A percentile compares a stretch with the other conserved stretches of the same genome.
Evolutionary conservation across 1,284 basidiomycete genomes (phyloP).

Genomic region (Prillingera fragicola): DNA sequence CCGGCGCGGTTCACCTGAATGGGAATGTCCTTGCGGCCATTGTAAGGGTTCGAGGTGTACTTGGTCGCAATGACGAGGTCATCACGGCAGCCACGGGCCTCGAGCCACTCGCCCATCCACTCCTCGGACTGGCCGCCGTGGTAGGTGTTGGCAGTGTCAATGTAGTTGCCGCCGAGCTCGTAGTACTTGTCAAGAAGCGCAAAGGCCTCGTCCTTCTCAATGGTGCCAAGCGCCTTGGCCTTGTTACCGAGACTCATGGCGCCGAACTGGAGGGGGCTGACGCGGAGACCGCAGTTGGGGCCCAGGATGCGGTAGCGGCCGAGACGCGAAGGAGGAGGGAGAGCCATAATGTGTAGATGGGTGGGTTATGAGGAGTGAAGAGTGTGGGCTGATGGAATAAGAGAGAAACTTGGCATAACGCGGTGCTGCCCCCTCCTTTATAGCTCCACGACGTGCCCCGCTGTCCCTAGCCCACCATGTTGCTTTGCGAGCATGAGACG

Average conservation of each 20-base stretch:
- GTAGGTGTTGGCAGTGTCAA: constrained; percentile 47
- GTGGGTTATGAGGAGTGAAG: neutral
- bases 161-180: constrained; percentile 42
- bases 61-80: constrained; percentile 30
- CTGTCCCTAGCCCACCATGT: no score
- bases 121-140: constrained; percentile 42
- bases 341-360: neutral
- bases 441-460: no score
- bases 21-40: constrained; percentile 17
- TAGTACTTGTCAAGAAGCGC: constrained; percentile 44
- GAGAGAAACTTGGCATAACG: no score
- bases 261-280: constrained; percentile 53
- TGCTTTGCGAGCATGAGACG: no score
- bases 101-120: constrained; percentile 50
- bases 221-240: constrained; percentile 39
- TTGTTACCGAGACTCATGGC: constrained; percentile 53
- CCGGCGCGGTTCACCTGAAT: constrained; percentile 43
- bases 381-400: no score
- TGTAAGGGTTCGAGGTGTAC: constrained; percentile 29
- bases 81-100: constrained; percentile 30
- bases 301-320: constrained; percentile 49
- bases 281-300: constrained; percentile 49
- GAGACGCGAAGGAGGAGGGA: no score
- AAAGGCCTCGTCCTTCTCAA: constrained; percentile 22
- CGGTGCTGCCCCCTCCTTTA: no score